These are phyloP conservation scores for Sphenostylis stenocarpa DNA, from an alignment of 306 rosid species.

Conservation along the genomic window DNA sequence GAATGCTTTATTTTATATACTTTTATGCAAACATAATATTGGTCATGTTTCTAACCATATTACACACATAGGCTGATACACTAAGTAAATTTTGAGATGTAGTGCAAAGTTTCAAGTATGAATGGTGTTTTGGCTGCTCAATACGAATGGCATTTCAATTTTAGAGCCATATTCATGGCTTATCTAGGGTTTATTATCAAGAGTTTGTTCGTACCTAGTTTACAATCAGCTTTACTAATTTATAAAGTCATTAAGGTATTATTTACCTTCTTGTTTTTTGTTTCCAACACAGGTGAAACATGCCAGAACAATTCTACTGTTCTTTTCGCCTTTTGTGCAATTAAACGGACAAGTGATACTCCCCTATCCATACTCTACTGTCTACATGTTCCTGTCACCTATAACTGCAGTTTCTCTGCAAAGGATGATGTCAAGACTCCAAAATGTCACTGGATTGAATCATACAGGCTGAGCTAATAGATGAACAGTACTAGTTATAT, in stretches of 20 bases:
- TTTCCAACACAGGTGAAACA: constrained; percentile 39
- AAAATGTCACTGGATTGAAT: constrained; percentile 2
- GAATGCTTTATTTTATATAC: not conserved
- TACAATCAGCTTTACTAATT: constrained; percentile 13
- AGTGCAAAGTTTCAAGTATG: not conserved
- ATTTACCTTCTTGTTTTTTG: constrained; percentile 15
- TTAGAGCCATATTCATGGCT: not conserved
- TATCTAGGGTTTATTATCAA: not conserved
- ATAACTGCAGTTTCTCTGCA: constrained; percentile 39
- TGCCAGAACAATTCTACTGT: constrained; percentile 23
- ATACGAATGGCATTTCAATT: not conserved
- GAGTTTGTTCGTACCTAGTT: constrained; percentile 8
- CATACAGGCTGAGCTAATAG: constrained; percentile 4
- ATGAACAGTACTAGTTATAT: constrained; percentile 1
- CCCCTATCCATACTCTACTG: not conserved
- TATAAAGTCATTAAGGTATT: constrained; percentile 29
- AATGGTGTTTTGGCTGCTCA: not conserved
- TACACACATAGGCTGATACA: not conserved
- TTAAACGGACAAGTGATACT: constrained; percentile 24
- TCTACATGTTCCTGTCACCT: constrained; percentile 33
- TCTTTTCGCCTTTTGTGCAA: constrained; percentile 29
- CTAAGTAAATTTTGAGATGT: not conserved
- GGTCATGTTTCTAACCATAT: not conserved
- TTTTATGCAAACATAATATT: not conserved
- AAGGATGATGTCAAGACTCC: constrained; percentile 37